phyloP scores from a whole-genome alignment of 1,284 basidiomycete species.

The Marasmius fiardii region DNA sequence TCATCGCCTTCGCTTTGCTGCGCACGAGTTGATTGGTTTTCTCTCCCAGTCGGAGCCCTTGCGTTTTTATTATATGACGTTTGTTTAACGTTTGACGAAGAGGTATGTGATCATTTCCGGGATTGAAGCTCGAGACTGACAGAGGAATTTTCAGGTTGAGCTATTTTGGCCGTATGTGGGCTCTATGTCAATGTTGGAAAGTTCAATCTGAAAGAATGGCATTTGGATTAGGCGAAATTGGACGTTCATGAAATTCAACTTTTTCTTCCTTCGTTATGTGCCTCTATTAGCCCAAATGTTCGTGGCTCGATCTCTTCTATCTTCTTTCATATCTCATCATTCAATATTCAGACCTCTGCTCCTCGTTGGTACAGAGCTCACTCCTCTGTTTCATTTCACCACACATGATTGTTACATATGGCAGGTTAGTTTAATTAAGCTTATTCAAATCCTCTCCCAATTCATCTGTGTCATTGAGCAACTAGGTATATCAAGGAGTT shows the following conservation, averaged over 20 bases:
- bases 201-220: not conserved
- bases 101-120: not conserved
- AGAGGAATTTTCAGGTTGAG: not conserved
- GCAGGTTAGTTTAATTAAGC: not conserved
- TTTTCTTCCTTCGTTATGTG: conserved; percentile 8
- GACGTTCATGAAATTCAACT: conserved; percentile 5
- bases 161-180: conserved; percentile 4
- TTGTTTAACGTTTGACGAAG: conserved; percentile 4
- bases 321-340: not conserved
- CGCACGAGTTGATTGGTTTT: not conserved
- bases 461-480: not conserved
- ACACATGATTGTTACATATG: conserved; percentile 7
- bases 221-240: not conserved
- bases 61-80: conserved; percentile 2
- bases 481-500: conserved; percentile 1
- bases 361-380: conserved; percentile 7
- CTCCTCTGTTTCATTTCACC: conserved; percentile 5
- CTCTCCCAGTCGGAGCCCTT: not conserved
- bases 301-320: not conserved
- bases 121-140: no score
- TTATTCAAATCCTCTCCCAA: not conserved
- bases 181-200: not conserved
- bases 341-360: conserved; percentile 1
- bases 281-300: conserved; percentile 2
- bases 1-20: not conserved